Evolutionary conservation across 2,329 filamentous ascomycete species (phyloP), one percentile per base, ranked within the genome.

Genomic region (Zasmidium angulare): DNA sequence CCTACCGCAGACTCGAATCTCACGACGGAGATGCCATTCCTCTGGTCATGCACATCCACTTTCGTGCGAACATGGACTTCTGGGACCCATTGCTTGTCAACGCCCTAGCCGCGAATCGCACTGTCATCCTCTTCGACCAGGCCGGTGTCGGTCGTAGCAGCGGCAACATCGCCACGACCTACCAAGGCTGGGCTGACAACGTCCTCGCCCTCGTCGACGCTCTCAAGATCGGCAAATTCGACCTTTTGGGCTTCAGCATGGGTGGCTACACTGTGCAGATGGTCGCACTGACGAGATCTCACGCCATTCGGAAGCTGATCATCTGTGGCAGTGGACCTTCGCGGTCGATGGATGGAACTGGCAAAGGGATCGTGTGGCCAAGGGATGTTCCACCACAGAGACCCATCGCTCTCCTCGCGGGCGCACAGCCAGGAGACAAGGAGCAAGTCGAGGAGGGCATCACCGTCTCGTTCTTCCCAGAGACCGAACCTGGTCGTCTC

Each of bases 161-260:
- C 9, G 81, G 81, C 31, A 51, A 70, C n/a, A 75, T 81, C 1
- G 75, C 76, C 6, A 68, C 74, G n/a, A 73, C 76, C 17, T 71
- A 77, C 23, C 58, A 61, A 26, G 74, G 70, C 2, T 75, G 78
- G 61, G 76, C 76, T 4, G 63, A 64, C 46, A 63, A 60, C 50
- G 66, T 67, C 46, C 68, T 64, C 46, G 53, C 58, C 12, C 66
- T 78, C 29, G 58, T 75, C 11, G 22, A 56, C 0, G 68, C 72
- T 1, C 60, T 79, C 14, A 54, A 55, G 1, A 62, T 80, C n/a
- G 29, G 56, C 0, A 65, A 76, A 52, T 71, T 77, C 50, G 80
- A 83, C 58, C 62, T 83, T 7, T 57, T 83, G 46, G 81, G 81
- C 1, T 83, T 80, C 67, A 81, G 78, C 10, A 79, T 83, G 75